Percentiles rank a stretch among this genome's conserved stretches.
phyloP scores from a whole-genome alignment of 2,329 filamentous ascomycete genomes.

The Emericellopsis cladophorae region DNA sequence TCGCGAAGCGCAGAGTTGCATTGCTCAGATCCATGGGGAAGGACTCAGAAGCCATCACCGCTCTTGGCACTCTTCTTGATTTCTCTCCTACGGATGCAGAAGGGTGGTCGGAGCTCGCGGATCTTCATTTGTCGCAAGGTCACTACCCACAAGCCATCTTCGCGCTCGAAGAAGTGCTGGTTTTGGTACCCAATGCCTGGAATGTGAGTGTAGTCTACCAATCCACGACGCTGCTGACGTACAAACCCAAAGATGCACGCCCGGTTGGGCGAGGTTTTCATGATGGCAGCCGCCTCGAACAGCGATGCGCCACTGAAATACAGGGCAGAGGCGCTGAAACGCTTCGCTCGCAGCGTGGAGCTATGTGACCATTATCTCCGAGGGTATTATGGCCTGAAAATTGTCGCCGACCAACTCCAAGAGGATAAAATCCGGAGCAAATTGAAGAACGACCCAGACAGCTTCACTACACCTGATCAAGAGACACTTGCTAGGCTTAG shows the following conservation, averaged over 20 bases:
- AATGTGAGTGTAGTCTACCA: conserved; percentile 49
- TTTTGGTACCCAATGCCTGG: conserved; percentile 86
- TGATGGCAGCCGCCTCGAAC: conserved; percentile 48
- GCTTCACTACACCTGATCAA: conserved; percentile 39
- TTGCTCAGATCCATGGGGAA: conserved; percentile 64
- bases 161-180: conserved; percentile 78
- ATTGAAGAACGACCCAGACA: conserved; percentile 33
- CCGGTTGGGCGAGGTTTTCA: conserved; percentile 69
- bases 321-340: conserved; percentile 62
- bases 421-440: conserved; percentile 25
- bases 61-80: conserved; percentile 65
- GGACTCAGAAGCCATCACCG: conserved; percentile 58
- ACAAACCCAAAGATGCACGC: conserved; percentile 57
- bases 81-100: conserved; percentile 83
- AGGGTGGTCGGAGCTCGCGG: conserved; percentile 82
- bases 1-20: conserved; percentile 74
- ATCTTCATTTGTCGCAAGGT: conserved; percentile 72
- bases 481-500: conserved; percentile 55
- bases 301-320: conserved; percentile 32
- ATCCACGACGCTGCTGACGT: not conserved
- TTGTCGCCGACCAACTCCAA: conserved; percentile 42
- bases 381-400: conserved; percentile 82
- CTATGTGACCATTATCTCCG: conserved; percentile 87
- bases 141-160: conserved; percentile 75
- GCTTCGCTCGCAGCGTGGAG: conserved; percentile 85